Conservation (phyloP, 2,329 filamentous ascomycete species). For the Microsporum ferrugineum region DNA sequence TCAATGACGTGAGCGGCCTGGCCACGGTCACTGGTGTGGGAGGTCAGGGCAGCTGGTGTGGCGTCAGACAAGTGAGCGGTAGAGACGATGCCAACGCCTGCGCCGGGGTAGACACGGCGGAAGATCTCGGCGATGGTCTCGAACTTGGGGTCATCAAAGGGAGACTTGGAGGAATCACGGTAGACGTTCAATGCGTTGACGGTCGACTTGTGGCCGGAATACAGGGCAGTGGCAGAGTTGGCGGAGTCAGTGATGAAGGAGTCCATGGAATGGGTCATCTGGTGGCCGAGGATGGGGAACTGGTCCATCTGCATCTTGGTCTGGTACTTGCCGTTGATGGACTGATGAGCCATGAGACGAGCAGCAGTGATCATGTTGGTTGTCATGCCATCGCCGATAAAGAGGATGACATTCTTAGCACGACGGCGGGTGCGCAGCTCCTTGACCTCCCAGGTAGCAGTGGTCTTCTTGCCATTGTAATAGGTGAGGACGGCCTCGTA, state of each 20-base stretch:
- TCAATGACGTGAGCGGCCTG: slow-evolving; percentile 64
- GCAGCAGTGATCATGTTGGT: slow-evolving; percentile 49
- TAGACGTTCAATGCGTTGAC: slow-evolving; percentile 77
- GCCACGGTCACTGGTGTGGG: slow-evolving; percentile 59
- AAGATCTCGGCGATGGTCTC: slow-evolving; percentile 67
- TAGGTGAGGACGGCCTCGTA: slow-evolving; percentile 68
- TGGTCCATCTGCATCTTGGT: slow-evolving; percentile 64
- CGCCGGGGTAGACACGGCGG: slow-evolving; percentile 51
- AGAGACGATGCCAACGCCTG: slow-evolving; percentile 54
- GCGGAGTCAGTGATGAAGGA: slow-evolving; percentile 78
- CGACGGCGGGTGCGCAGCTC: slow-evolving; percentile 57
- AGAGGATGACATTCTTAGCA: slow-evolving; percentile 76
- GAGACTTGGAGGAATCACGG: slow-evolving; percentile 59
- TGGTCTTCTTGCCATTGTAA: slow-evolving; percentile 59
- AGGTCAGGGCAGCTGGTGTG: slow-evolving; percentile 62
- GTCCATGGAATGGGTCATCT: slow-evolving; percentile 81
- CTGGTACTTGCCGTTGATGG: slow-evolving; percentile 74
- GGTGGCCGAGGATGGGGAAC: slow-evolving; percentile 75
- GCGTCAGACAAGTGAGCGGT: slow-evolving; percentile 68
- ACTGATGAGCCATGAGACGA: slow-evolving; percentile 68
- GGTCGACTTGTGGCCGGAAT: slow-evolving; percentile 71
- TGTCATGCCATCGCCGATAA: slow-evolving; percentile 61
- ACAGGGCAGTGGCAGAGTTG: slow-evolving; percentile 71
- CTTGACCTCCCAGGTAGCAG: slow-evolving; percentile 65
- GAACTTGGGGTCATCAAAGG: slow-evolving; percentile 75